Evolutionary conservation across 768 basidiomycete genomes (phyloP).

Genomic region (Pulveroboletus sp.): DNA sequence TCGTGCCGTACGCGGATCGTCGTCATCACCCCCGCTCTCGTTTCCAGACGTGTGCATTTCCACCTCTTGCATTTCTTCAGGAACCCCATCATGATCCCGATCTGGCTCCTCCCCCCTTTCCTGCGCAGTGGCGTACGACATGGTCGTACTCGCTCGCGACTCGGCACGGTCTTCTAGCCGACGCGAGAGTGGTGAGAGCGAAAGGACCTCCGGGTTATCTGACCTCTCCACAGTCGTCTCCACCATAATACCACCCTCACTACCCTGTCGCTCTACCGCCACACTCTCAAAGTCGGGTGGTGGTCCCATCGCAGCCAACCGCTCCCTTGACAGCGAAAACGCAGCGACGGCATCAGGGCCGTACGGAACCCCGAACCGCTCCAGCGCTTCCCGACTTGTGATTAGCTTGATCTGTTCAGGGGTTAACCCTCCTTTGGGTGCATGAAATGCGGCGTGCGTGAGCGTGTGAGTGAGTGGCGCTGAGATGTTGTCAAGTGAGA

Average conservation of each 20-base stretch:
- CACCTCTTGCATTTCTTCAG: neutral
- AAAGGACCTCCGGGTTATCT: neutral
- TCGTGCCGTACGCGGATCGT: slow-evolving; percentile 13
- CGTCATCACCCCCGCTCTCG: slow-evolving; percentile 6
- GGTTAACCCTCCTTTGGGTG: slow-evolving; percentile 44
- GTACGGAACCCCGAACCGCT: slow-evolving; percentile 71
- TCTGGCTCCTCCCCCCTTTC: neutral
- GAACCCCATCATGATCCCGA: neutral
- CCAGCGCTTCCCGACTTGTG: slow-evolving; percentile 60
- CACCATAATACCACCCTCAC: neutral
- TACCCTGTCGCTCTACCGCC: neutral
- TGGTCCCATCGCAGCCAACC: slow-evolving; percentile 35
- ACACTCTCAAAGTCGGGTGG: slow-evolving; percentile 50
- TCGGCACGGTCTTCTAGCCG: slow-evolving; percentile 3
- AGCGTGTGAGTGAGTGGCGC: slow-evolving; percentile 72
- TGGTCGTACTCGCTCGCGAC: slow-evolving; percentile 14
- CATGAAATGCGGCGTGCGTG: slow-evolving; percentile 65
- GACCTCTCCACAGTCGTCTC: neutral
- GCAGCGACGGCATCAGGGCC: slow-evolving; percentile 65
- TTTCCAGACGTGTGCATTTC: neutral
- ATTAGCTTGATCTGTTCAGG: slow-evolving; percentile 62
- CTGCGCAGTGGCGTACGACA: slow-evolving; percentile 13
- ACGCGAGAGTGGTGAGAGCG: neutral
- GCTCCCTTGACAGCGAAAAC: slow-evolving; percentile 46
- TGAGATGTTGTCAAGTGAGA: slow-evolving; percentile 73